Evolutionary conservation across 352 stramenopile genomes (phyloP).

Genomic region (Globisporangium cederbergense): DNA sequence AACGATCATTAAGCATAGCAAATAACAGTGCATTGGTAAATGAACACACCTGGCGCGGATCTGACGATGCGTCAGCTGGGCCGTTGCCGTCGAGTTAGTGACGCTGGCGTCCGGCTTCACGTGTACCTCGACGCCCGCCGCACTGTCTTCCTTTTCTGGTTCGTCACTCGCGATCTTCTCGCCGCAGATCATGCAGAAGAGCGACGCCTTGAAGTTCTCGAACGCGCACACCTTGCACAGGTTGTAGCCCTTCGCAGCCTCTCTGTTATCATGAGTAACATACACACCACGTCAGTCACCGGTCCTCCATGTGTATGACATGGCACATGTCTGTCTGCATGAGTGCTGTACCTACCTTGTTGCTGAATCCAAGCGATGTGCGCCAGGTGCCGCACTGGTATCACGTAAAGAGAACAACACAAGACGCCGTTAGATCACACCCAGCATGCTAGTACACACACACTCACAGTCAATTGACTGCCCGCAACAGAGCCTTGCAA

Average conservation of each 20-base stretch:
- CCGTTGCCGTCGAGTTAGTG: constrained; percentile 11
- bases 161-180: constrained; percentile 23
- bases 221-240: constrained; percentile 46
- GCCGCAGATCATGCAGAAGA: constrained; percentile 47
- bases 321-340: background rate
- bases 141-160: background rate
- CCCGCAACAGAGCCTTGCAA: background rate
- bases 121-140: constrained; percentile 7
- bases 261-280: constrained; percentile 14
- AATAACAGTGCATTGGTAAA: background rate
- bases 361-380: constrained; percentile 50
- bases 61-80: constrained; percentile 22
- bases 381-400: constrained; percentile 19
- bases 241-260: constrained; percentile 47
- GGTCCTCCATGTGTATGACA: background rate
- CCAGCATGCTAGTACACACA: background rate
- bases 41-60: constrained; percentile 21
- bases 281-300: background rate
- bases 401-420: constrained; percentile 10
- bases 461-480: background rate
- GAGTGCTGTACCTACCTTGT: constrained; percentile 26
- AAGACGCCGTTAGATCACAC: background rate
- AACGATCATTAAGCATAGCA: background rate
- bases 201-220: constrained; percentile 54
- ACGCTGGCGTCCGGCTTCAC: constrained; percentile 1